A percentile compares a stretch with the other conserved stretches of the same genome.
Evolutionary conservation across 352 stramenopile genomes (phyloP).

Genomic region (Pythium utonaiense): DNA sequence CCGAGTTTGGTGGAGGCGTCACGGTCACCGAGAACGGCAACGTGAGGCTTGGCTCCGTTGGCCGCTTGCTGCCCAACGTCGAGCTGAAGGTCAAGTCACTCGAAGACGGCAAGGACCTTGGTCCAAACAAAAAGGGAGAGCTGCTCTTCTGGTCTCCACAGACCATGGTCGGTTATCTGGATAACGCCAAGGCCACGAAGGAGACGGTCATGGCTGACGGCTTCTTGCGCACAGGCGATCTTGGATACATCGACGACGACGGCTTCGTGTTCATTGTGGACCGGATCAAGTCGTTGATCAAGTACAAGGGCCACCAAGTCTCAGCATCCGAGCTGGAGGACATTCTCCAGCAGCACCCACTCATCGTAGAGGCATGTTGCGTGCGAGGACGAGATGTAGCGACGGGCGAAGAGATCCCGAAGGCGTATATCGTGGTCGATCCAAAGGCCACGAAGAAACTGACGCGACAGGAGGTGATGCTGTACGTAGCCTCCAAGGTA

Average conservation of each 20-base stretch:
- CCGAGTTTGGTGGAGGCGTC: constrained; percentile 21
- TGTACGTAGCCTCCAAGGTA: constrained; percentile 68
- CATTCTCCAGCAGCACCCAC: constrained; percentile 76
- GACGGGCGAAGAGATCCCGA: constrained; percentile 83
- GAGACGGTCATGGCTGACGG: constrained; percentile 69
- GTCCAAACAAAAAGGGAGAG: constrained; percentile 42
- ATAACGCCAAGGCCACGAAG: constrained; percentile 80
- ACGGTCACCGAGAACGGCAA: constrained; percentile 11
- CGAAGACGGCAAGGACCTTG: constrained; percentile 27
- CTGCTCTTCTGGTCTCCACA: constrained; percentile 51
- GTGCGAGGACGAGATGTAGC: constrained; percentile 36
- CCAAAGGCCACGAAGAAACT: constrained; percentile 18
- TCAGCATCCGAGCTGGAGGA: constrained; percentile 91
- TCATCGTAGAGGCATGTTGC: constrained; percentile 34
- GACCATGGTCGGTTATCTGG: constrained; percentile 65
- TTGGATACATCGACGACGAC: constrained; percentile 90
- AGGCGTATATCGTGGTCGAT: constrained; percentile 87
- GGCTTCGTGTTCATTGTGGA: constrained; percentile 92
- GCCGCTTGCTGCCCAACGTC: constrained; percentile 30
- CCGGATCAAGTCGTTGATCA: constrained; percentile 93
- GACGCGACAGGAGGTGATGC: constrained; percentile 52
- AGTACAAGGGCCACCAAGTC: constrained; percentile 92
- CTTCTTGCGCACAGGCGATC: constrained; percentile 88
- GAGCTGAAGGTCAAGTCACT: constrained; percentile 36
- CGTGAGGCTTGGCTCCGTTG: constrained; percentile 10